phyloP scores from a whole-genome alignment of 306 rosid genomes.

The Lithocarpus polystachyus region DNA sequence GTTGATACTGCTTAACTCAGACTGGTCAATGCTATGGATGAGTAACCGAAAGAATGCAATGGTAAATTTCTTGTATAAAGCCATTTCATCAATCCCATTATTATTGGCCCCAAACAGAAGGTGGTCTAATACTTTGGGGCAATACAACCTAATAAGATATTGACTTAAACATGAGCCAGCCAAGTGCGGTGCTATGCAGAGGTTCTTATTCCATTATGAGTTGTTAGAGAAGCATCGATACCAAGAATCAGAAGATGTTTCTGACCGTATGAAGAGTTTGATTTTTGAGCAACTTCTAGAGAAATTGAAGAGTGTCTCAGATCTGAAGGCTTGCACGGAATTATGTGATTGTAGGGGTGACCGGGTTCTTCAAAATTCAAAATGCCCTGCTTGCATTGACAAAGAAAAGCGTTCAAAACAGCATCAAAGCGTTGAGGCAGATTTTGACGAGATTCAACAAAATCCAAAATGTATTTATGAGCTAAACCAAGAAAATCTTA shows the following conservation, averaged over 20 bases:
- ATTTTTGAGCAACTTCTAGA: slow-evolving; percentile 1
- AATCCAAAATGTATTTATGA: no score
- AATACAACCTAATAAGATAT: neutral
- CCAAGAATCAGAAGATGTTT: neutral
- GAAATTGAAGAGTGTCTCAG: neutral
- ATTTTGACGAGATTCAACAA: no score
- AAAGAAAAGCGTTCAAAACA: neutral
- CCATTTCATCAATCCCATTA: neutral
- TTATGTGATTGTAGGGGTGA: slow-evolving; percentile 13
- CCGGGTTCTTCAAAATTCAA: neutral
- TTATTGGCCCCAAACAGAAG: neutral
- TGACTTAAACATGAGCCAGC: neutral
- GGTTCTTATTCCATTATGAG: neutral
- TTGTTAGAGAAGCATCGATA: neutral
- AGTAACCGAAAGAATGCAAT: neutral
- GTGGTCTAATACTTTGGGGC: slow-evolving; percentile 8
- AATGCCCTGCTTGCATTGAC: neutral
- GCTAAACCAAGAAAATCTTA: no score
- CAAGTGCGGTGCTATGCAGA: neutral
- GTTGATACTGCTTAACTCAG: slow-evolving; percentile 2
- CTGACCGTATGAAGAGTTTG: neutral
- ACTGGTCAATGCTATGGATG: slow-evolving; percentile 16
- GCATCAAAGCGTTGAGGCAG: neutral
- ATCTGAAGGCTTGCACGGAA: neutral
- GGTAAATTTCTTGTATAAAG: neutral